A percentile compares a stretch with the other conserved stretches of the same genome.
These are phyloP conservation scores for Solanum piurae DNA, from an alignment of 257 asterid species.

Conservation along the genomic window DNA sequence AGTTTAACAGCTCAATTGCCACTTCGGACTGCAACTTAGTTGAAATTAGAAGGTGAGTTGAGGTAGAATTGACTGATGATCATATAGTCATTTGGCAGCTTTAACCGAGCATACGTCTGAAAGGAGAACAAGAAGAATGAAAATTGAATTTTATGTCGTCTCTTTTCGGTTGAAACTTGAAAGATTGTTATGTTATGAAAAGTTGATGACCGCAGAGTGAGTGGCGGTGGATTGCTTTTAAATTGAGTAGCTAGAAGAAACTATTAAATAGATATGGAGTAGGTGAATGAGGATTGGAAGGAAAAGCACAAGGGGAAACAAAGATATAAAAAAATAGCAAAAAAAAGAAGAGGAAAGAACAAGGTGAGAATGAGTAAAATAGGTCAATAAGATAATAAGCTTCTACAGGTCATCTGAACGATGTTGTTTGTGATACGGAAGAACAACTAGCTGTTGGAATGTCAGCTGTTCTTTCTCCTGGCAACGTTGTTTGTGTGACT, in stretches of 20 bases:
- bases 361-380: background rate
- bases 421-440: background rate
- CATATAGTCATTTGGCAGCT: background rate
- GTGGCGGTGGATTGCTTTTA: background rate
- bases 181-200: background rate
- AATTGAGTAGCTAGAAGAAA: background rate
- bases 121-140: background rate
- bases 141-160: background rate
- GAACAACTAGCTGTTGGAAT: background rate
- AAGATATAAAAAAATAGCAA: background rate
- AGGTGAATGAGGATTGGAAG: background rate
- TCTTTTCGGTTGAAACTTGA: background rate
- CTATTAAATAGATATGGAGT: background rate
- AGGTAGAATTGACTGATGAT: background rate
- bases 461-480: background rate
- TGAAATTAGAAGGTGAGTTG: background rate
- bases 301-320: background rate
- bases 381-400: background rate
- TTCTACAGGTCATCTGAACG: background rate
- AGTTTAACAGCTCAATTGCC: background rate
- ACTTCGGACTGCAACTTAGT: background rate
- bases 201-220: background rate
- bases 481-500: background rate
- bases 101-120: background rate
- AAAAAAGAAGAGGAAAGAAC: background rate